phyloP scores from a whole-genome alignment of 2,329 filamentous ascomycete genomes.

The Claviceps pusilla region DNA sequence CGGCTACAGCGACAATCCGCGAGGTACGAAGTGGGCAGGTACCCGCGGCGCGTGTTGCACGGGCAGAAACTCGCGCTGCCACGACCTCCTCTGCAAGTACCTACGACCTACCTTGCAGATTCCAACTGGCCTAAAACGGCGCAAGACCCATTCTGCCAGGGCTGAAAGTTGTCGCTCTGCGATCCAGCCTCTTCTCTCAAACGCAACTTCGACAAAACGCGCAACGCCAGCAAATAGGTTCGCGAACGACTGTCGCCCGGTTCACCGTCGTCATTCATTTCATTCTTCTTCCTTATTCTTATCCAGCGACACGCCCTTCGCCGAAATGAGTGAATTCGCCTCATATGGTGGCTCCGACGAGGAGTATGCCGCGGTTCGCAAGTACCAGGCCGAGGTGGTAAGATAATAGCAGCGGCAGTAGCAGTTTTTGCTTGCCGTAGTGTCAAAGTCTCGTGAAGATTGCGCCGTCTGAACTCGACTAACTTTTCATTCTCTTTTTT shows the following conservation, averaged over 20 bases:
- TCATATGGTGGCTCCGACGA: conserved; percentile 61
- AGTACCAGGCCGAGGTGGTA: conserved; percentile 65
- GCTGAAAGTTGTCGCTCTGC: background rate
- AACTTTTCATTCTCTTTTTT: background rate
- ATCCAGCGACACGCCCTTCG: conserved; percentile 3
- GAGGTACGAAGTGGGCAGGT: background rate
- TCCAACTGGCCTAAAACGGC: background rate
- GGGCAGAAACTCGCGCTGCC: background rate
- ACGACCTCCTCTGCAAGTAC: background rate
- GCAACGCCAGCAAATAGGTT: conserved; percentile 1
- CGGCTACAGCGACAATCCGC: background rate
- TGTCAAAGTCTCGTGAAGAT: background rate
- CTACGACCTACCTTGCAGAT: background rate
- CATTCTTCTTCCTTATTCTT: background rate
- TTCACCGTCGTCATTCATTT: background rate
- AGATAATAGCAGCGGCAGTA: conserved; percentile 6
- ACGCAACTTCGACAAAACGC: conserved; percentile 1
- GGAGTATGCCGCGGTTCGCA: conserved; percentile 69
- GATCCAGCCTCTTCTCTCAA: conserved; percentile 1
- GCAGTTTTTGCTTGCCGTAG: background rate
- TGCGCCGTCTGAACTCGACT: background rate
- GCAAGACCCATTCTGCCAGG: background rate
- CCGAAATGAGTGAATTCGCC: conserved; percentile 52
- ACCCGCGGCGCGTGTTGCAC: background rate
- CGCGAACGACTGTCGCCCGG: background rate